A percentile compares a stretch with the other conserved stretches of the same genome.
These are phyloP conservation scores for Bipolaris oryzae DNA, from an alignment of 2,329 filamentous ascomycete species.

Conservation along the genomic window DNA sequence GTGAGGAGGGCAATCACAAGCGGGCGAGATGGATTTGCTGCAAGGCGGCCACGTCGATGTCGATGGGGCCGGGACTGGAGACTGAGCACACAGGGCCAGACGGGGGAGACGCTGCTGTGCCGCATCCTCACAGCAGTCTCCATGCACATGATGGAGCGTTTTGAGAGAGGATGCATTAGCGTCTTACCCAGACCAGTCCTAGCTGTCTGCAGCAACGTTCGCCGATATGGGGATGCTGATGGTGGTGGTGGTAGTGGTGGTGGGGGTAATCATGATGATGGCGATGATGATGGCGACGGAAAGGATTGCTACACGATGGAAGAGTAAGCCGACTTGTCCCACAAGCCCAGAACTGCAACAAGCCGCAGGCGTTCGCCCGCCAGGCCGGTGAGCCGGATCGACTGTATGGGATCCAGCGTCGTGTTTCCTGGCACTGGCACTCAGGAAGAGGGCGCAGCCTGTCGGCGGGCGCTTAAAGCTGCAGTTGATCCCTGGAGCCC, in stretches of 20 bases:
- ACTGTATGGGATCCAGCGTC: slow-evolving; percentile 18
- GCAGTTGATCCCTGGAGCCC: slow-evolving; percentile 17
- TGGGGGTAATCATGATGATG: neutral
- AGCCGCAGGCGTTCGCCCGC: neutral
- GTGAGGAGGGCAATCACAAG: neutral
- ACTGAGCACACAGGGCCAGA: slow-evolving; percentile 11
- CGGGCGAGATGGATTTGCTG: slow-evolving; percentile 24
- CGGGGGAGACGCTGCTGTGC: slow-evolving; percentile 23
- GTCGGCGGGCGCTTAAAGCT: slow-evolving; percentile 23
- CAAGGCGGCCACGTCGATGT: slow-evolving; percentile 37
- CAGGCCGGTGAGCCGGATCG: neutral
- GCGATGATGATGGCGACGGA: neutral
- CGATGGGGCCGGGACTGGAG: slow-evolving; percentile 16
- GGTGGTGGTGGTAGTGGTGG: neutral
- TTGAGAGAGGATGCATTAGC: slow-evolving; percentile 33
- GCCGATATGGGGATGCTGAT: slow-evolving; percentile 5
- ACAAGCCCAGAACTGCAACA: neutral
- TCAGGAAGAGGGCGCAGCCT: neutral
- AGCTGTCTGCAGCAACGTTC: slow-evolving; percentile 15
- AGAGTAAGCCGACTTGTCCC: neutral
- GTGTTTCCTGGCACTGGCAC: slow-evolving; percentile 23
- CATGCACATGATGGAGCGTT: slow-evolving; percentile 23
- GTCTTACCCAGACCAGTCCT: slow-evolving; percentile 21
- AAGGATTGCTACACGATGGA: neutral
- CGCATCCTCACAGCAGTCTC: slow-evolving; percentile 23